Evolutionary conservation across 192 early-diverging fungal genomes (phyloP), one percentile per base, ranked within the genome.

Genomic region (Linnemannia schmuckeri): DNA sequence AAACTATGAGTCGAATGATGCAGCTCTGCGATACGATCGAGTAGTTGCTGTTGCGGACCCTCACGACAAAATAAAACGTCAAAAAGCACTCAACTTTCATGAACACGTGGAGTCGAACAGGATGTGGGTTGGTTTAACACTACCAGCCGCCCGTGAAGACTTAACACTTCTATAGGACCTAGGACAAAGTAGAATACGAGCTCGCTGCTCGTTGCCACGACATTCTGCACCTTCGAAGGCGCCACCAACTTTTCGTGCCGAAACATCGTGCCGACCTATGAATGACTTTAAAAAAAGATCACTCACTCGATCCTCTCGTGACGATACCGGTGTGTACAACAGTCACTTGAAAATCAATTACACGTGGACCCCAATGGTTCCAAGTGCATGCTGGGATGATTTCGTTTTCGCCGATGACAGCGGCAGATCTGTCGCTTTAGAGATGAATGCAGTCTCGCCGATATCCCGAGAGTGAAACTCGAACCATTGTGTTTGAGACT

Each of bases 1-100:
- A 81, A 22, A 30, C 42, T 0, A 69, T 71, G 69, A 46, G 74
- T 10, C 73, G 80, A n/a, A 49, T 82, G 69, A 82, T 82, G 80
- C 74, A 82, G 20, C 80, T 82, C 22, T 82, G 80, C 52, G 80
- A 82, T 35, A 52, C 70, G 40, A 76, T 82, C n/a, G 68, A 76
- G 69, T 82, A 82, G n/a, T 54, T 2, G 41, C 57, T 18, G 9
- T 30, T 52, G 27, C 27, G 40, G 37, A 20, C 33, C 10, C 15
- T 8, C 17, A 69, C 41, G 30, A 66, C 35, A 63, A 52, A 33
- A 42, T 22, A 80, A 30, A 55, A 66, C 30, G 2, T 27, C 61
- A 66, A 66, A 66, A 66, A 66, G 61, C 61, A 33, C 24, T 66
- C 61, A 30, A 4, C 13, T 30, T 66, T 33, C 30, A 13, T 10